These are phyloP conservation scores for Penicillium italicum DNA, from an alignment of 2,329 filamentous ascomycete genomes.

Conservation along the genomic window DNA sequence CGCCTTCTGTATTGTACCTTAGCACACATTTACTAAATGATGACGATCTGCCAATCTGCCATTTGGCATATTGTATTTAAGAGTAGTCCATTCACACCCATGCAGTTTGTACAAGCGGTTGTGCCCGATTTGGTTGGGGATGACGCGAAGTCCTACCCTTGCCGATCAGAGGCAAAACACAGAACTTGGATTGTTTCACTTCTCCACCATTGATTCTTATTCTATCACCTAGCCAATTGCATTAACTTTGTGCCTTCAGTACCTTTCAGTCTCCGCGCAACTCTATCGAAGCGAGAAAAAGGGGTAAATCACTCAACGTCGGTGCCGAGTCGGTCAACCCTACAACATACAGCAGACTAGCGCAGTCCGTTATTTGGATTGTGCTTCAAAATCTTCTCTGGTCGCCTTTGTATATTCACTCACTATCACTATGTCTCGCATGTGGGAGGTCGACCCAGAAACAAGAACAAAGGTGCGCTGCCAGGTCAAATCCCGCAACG, in stretches of 20 bases:
- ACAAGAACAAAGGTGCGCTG: constrained; percentile 79
- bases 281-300: background rate
- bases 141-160: constrained; percentile 21
- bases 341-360: background rate
- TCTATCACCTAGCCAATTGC: background rate
- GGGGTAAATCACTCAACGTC: background rate
- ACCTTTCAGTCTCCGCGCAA: background rate
- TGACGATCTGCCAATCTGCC: constrained; percentile 38
- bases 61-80: constrained; percentile 14
- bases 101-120: background rate
- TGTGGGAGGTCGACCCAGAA: constrained; percentile 99
- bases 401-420: constrained; percentile 9
- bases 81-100: background rate
- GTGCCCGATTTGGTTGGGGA: constrained; percentile 6
- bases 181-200: background rate
- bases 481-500: background rate
- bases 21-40: constrained; percentile 38
- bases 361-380: constrained; percentile 11
- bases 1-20: constrained; percentile 42
- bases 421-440: constrained; percentile 56
- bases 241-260: background rate
- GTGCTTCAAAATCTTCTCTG: background rate
- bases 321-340: constrained; percentile 2
- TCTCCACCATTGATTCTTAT: background rate
- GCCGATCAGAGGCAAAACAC: constrained; percentile 23